These are phyloP conservation scores for Ochetophila trinervis DNA, from an alignment of 306 rosid genomes.

Conservation along the genomic window DNA sequence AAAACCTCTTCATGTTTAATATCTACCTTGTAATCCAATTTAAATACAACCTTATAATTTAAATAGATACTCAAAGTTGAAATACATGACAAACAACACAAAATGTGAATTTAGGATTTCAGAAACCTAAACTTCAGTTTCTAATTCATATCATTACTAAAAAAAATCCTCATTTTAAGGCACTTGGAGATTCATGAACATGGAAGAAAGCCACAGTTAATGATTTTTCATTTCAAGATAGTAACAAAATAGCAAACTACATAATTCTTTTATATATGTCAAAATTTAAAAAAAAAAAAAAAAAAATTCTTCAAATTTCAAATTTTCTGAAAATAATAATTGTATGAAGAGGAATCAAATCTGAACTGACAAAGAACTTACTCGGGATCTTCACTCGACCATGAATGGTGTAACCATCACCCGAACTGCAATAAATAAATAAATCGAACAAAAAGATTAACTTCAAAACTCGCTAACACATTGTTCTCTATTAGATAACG, in stretches of 20 bases:
- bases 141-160: neutral
- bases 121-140: neutral
- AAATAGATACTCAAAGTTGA: neutral
- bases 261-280: neutral
- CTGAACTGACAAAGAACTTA: constrained; percentile 35
- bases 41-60: neutral
- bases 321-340: neutral
- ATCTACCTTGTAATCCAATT: neutral
- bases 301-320: neutral
- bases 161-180: neutral
- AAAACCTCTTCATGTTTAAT: neutral
- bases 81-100: neutral
- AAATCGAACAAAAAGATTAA: neutral
- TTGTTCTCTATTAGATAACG: neutral
- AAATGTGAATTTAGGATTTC: neutral
- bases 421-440: constrained; percentile 38
- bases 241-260: neutral
- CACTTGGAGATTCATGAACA: neutral
- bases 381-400: constrained; percentile 90
- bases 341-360: neutral
- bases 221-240: neutral
- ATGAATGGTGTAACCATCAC: constrained; percentile 73
- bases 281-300: neutral
- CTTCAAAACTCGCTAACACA: neutral
- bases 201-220: neutral